These are phyloP conservation scores for Xylariales sp. DNA, from an alignment of 2,329 filamentous ascomycete genomes.

Conservation along the genomic window DNA sequence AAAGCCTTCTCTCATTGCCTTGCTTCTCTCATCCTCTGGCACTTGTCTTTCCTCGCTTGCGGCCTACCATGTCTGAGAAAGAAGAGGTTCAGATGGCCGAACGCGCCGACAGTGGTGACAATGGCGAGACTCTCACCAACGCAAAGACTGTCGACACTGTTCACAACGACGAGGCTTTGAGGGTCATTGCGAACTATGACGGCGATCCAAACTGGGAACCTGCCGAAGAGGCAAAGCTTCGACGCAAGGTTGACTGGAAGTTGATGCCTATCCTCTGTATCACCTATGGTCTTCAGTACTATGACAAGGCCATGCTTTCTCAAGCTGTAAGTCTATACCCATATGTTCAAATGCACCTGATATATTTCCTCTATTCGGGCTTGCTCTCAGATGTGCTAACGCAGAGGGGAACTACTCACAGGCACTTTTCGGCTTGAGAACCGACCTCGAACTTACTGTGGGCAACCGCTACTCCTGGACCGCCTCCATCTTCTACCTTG, in stretches of 20 bases:
- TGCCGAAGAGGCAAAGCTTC: conserved; percentile 36
- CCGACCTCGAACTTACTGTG: conserved; percentile 31
- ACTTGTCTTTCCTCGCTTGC: too few relatives aligned
- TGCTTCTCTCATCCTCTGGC: not conserved
- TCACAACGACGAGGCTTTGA: conserved; percentile 33
- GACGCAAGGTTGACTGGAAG: conserved; percentile 35
- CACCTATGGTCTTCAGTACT: conserved; percentile 42
- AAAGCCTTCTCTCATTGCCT: not conserved
- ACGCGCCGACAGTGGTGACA: not conserved
- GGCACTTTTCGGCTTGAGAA: conserved; percentile 35
- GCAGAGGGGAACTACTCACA: conserved; percentile 9
- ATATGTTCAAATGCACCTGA: conserved; percentile 4
- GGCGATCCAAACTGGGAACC: conserved; percentile 23
- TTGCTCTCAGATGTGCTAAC: too few relatives aligned
- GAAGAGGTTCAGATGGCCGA: not conserved
- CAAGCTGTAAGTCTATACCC: conserved; percentile 36
- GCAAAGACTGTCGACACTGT: conserved; percentile 24
- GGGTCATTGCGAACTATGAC: conserved; percentile 33
- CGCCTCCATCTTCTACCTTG: conserved; percentile 43
- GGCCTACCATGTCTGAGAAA: conserved; percentile 4
- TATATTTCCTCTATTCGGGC: too few relatives aligned
- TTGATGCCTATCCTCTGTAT: conserved; percentile 41
- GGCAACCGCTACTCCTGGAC: conserved; percentile 40
- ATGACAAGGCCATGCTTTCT: conserved; percentile 49
- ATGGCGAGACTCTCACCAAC: conserved; percentile 2